Conservation (phyloP, 495 filamentous ascomycete genomes). For the Lentithecium fluviatile region DNA sequence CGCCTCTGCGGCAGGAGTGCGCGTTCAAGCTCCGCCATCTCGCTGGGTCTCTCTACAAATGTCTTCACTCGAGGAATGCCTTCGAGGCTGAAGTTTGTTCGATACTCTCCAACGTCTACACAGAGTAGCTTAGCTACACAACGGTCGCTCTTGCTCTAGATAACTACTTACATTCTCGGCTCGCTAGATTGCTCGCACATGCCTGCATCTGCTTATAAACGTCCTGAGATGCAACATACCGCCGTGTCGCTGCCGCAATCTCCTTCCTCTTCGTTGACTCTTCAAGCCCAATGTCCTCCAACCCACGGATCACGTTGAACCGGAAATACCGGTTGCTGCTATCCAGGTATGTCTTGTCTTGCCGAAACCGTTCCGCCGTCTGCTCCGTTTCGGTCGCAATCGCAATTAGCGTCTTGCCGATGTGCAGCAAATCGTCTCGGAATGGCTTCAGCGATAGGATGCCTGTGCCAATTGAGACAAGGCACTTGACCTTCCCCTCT, state of each 20-base stretch:
- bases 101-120: too few relatives aligned
- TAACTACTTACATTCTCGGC: conserved; percentile 31
- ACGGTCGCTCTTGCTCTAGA: too few relatives aligned
- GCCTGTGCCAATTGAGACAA: conserved; percentile 41
- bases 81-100: conserved; percentile 36
- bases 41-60: conserved; percentile 32
- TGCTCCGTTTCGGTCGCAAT: conserved; percentile 25
- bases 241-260: conserved; percentile 14
- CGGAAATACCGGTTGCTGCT: conserved; percentile 11
- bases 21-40: conserved; percentile 34
- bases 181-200: conserved; percentile 24
- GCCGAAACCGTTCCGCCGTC: conserved; percentile 21
- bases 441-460: conserved; percentile 21
- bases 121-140: too few relatives aligned
- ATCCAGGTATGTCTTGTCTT: background rate
- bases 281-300: conserved; percentile 23
- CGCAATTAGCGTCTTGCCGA: conserved; percentile 10
- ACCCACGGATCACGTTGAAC: conserved; percentile 17
- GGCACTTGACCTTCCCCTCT: conserved; percentile 44
- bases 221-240: conserved; percentile 11
- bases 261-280: conserved; percentile 1
- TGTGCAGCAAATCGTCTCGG: conserved; percentile 5
- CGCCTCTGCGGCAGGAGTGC: conserved; percentile 21
- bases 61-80: conserved; percentile 32
- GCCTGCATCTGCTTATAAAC: conserved; percentile 16